phyloP scores from a whole-genome alignment of 1,284 basidiomycete species.

The Coniferiporia sulphurascens region DNA sequence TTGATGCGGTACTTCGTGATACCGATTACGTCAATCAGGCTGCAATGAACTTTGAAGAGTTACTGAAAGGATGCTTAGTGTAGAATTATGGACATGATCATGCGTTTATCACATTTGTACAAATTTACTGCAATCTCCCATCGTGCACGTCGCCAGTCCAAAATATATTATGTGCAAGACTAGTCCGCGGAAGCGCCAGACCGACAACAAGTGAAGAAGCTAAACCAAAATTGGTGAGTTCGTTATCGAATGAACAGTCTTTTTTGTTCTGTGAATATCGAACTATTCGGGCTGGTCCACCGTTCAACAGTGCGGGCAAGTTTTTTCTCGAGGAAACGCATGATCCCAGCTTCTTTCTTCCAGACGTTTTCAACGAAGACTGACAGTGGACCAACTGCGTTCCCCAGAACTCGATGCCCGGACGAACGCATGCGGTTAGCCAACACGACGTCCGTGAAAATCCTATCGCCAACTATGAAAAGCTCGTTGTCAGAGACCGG shows the following conservation, averaged over 20 bases:
- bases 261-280: not conserved
- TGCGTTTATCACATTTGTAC: not conserved
- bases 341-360: conserved; percentile 52
- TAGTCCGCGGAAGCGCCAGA: not conserved
- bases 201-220: not conserved
- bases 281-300: conserved; percentile 29
- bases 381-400: conserved; percentile 45
- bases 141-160: not conserved
- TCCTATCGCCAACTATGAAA: conserved; percentile 83
- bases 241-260: not conserved
- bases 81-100: not conserved
- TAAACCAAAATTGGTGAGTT: not conserved
- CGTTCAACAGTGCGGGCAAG: conserved; percentile 42
- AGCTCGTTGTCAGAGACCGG: conserved; percentile 58
- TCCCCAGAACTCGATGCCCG: conserved; percentile 18
- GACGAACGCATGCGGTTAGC: conserved; percentile 62
- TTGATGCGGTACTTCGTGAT: not conserved
- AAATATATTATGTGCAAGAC: not conserved
- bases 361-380: conserved; percentile 68
- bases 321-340: conserved; percentile 54
- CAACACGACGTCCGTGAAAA: conserved; percentile 88
- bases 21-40: not conserved
- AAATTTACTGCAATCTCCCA: not conserved
- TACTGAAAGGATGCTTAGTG: conserved; percentile 15
- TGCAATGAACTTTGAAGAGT: conserved; percentile 14